Evolutionary conservation across 257 asterid genomes (phyloP).

Genomic region (Apocynum venetum): DNA sequence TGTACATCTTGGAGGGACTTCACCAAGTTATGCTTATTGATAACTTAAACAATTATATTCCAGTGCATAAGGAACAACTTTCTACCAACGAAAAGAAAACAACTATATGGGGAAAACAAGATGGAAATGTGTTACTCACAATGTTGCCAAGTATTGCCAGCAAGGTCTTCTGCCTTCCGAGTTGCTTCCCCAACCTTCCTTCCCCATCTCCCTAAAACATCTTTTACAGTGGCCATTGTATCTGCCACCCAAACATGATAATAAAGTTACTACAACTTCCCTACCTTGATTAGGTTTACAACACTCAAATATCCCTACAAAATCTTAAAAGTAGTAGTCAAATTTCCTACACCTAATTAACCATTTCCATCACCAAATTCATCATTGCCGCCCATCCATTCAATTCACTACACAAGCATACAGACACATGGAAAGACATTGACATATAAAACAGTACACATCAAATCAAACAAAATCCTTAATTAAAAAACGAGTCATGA

Average conservation of each 20-base stretch:
- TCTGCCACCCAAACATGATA: conserved; percentile 27
- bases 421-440: not conserved
- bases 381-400: not conserved
- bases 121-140: conserved; percentile 39
- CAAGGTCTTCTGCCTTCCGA: conserved; percentile 74
- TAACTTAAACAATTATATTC: not conserved
- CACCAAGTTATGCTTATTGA: not conserved
- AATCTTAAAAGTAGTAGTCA: not conserved
- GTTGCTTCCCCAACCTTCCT: conserved; percentile 84
- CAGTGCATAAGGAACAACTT: not conserved
- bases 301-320: not conserved
- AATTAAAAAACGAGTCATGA: not conserved
- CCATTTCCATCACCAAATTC: not conserved
- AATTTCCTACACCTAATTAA: conserved; percentile 23
- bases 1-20: not conserved
- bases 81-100: not conserved
- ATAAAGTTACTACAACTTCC: not conserved
- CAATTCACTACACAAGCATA: not conserved
- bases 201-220: conserved; percentile 68
- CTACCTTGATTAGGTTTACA: not conserved
- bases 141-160: conserved; percentile 95
- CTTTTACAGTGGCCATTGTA: conserved; percentile 70
- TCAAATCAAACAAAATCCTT: not conserved
- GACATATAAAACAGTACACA: not conserved
- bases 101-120: not conserved